Conservation (phyloP, 2,329 filamentous ascomycete genomes). For the Xylaria sp. region DNA sequence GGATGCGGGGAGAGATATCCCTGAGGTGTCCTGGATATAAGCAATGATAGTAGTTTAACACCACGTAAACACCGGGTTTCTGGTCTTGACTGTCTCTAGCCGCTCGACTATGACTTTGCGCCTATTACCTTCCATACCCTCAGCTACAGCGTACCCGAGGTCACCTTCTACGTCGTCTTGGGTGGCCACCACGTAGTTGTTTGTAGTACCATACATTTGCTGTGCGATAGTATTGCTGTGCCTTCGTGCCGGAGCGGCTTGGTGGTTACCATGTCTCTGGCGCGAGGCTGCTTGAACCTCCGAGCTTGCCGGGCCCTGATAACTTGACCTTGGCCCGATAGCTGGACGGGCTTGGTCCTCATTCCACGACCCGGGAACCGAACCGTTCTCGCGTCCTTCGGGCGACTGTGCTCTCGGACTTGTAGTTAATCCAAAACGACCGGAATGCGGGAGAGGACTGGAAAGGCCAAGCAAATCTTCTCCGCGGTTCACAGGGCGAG, state of each 20-base stretch:
- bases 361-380: constrained; percentile 23
- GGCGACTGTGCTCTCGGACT: constrained; percentile 56
- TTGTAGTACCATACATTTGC: constrained; percentile 57
- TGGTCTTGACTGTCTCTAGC: constrained; percentile 92
- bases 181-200: constrained; percentile 45
- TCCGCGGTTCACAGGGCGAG: constrained; percentile 51
- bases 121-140: constrained; percentile 90
- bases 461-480: constrained; percentile 77
- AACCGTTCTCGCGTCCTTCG: constrained; percentile 46
- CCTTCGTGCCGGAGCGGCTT: constrained; percentile 61
- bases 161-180: constrained; percentile 84
- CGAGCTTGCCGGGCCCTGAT: constrained; percentile 54
- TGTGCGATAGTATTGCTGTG: constrained; percentile 63
- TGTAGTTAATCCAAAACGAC: constrained; percentile 74
- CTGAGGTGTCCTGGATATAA: constrained; percentile 1
- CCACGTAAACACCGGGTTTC: constrained; percentile 97
- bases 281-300: constrained; percentile 58
- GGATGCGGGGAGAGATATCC: background rate
- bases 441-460: constrained; percentile 75
- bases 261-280: constrained; percentile 63
- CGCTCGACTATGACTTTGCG: constrained; percentile 97
- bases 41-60: constrained; percentile 66
- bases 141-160: constrained; percentile 91
- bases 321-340: constrained; percentile 48
- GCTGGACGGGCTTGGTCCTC: constrained; percentile 26